Evolutionary conservation across 345 rosid species (phyloP).

Genomic region (Carallia pectinifolia): DNA sequence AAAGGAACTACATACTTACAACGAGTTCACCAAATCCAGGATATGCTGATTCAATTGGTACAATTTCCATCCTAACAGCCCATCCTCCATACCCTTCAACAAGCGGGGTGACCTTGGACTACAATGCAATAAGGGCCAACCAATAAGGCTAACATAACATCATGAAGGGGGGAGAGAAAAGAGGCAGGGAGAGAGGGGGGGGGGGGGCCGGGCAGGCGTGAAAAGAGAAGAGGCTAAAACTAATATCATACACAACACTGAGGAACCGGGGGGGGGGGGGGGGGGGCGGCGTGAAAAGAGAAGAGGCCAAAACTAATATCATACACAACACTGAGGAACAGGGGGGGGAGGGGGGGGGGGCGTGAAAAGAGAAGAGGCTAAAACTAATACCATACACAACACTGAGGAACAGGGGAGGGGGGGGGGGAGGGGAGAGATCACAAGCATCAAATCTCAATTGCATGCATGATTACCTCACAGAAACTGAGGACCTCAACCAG

Average conservation of each 20-base stretch:
- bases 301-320: not conserved
- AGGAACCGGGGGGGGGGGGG: not conserved
- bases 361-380: not conserved
- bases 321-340: too few species aligned
- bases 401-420: not conserved
- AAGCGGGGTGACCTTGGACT: constrained; percentile 95
- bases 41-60: constrained; percentile 91
- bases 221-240: not conserved
- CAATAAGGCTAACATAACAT: not conserved
- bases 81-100: constrained; percentile 99
- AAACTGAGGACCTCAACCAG: constrained; percentile 83
- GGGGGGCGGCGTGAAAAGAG: not conserved
- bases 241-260: too few species aligned
- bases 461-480: constrained; percentile 65
- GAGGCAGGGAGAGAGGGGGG: too few species aligned
- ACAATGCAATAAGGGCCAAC: constrained; percentile 24
- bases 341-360: too few species aligned
- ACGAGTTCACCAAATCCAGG: constrained; percentile 98
- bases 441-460: not conserved
- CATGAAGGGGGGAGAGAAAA: too few species aligned
- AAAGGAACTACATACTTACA: constrained; percentile 43
- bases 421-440: not conserved
- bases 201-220: not conserved
- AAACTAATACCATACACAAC: too few species aligned
- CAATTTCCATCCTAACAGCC: constrained; percentile 96